Evolutionary conservation across 140 eudicot species (phyloP).

Genomic region (Cichorium intybus): DNA sequence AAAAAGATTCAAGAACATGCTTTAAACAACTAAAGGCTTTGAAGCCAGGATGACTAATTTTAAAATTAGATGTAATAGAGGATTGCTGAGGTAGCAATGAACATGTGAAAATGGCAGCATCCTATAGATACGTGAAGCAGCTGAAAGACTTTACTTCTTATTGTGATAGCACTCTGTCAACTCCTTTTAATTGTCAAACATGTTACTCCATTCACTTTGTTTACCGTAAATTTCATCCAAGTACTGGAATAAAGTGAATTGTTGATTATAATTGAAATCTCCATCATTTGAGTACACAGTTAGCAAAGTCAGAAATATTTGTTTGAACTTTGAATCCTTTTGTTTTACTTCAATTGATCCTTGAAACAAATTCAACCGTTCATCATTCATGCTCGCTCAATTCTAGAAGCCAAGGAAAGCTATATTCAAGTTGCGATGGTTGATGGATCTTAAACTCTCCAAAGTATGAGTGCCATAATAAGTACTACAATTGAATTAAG

Average conservation of each 20-base stretch:
- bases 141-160: neutral
- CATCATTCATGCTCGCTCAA: slow-evolving; percentile 1
- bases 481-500: neutral
- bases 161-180: neutral
- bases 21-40: slow-evolving; percentile 4
- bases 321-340: slow-evolving; percentile 4
- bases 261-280: neutral
- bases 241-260: slow-evolving; percentile 11
- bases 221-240: neutral
- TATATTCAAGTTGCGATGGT: neutral
- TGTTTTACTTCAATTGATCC: neutral
- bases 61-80: too few species aligned
- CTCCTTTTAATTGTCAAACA: neutral
- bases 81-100: too few species aligned
- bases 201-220: neutral
- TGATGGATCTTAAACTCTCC: slow-evolving; percentile 1
- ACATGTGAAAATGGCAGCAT: too few species aligned
- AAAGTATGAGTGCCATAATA: neutral
- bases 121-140: slow-evolving; percentile 1
- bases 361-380: neutral
- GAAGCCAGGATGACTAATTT: too few species aligned
- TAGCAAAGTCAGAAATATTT: neutral
- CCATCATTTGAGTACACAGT: neutral
- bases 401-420: neutral
- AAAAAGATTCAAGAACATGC: neutral